Evolutionary conservation across 805 yeast genomes (phyloP).

Genomic region (Wickerhamiella sorbophila): DNA sequence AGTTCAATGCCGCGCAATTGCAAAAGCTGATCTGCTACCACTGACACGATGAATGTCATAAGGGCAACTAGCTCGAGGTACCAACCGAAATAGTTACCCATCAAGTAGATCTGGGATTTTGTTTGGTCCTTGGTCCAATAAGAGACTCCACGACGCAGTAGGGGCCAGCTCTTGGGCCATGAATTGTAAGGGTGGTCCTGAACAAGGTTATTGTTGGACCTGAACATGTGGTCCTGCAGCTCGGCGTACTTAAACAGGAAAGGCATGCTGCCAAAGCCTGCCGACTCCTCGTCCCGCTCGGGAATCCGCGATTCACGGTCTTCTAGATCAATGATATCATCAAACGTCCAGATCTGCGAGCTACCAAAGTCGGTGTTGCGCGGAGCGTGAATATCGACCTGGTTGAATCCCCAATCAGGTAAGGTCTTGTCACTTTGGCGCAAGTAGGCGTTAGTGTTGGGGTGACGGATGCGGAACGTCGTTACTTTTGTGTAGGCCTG

Average conservation of each 20-base stretch:
- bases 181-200: conserved; percentile 94
- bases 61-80: conserved; percentile 14
- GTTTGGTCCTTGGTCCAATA: conserved; percentile 67
- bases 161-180: conserved; percentile 84
- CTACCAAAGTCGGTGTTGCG: conserved; percentile 59
- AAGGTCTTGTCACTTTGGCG: conserved; percentile 67
- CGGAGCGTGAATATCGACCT: conserved; percentile 82
- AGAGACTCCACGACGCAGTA: conserved; percentile 78
- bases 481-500: conserved; percentile 54
- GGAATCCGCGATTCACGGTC: conserved; percentile 43
- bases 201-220: conserved; percentile 75
- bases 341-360: conserved; percentile 60
- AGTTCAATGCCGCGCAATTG: conserved; percentile 54
- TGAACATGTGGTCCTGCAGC: conserved; percentile 76
- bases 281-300: conserved; percentile 4
- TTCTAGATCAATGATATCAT: conserved; percentile 46
- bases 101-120: conserved; percentile 68
- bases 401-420: conserved; percentile 92
- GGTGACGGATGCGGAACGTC: conserved; percentile 60
- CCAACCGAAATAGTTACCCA: conserved; percentile 72
- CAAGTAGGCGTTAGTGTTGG: conserved; percentile 63
- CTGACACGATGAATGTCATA: conserved; percentile 45
- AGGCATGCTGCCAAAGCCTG: conserved; percentile 26
- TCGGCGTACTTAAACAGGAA: conserved; percentile 84
- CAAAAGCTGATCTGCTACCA: conserved; percentile 62